Evolutionary conservation across 2,329 filamentous ascomycete genomes (phyloP), one percentile per base, ranked within the genome.

Genomic region (Alternaria triticina): DNA sequence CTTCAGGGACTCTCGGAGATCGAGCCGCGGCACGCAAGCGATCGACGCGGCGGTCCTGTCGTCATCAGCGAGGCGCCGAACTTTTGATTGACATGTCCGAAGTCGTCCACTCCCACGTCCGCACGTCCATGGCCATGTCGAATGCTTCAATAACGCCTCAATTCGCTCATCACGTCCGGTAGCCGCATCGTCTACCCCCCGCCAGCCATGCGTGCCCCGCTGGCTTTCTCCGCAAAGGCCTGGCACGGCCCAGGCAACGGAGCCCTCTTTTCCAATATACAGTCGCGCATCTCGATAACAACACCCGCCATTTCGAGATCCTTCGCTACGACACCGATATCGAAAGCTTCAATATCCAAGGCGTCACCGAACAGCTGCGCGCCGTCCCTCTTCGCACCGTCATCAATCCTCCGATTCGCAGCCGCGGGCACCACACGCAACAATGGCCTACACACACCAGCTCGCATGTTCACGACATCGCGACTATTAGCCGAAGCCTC

Each of bases 151-250:
- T 62, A 67, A 49, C 58, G 56, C 47, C 56, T 52, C 67, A 65
- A 65, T 60, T 49, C 61, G 68, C 33, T 57, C 56, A 54, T 33
- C 61, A 17, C 45, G 58, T 55, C 47, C 68, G 74, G 74, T 77
- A 77, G 72, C 71, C 44, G 33, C 20, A 36, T 62, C 51, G 66
- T 71, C 69, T 72, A 59, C 69, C 67, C 56, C 10, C 59, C 51
- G 57, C 56, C 52, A 70, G 75, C 74, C 61, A 80, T 80, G 79
- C 77, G 77, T 73, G 70, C 72, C 66, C 69, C 74, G 62, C 67
- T 73, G 54, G 66, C 68, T 46, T 67, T 74, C 64, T 70, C 73
- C 47, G 70, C 70, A 59, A 78, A 75, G 70, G 76, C 75, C 71
- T 79, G 76, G 75, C 69, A 75, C 49, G 72, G 74, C 56, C 67